phyloP scores from a whole-genome alignment of 257 asterid species.

The Solanum sejunctum region DNA sequence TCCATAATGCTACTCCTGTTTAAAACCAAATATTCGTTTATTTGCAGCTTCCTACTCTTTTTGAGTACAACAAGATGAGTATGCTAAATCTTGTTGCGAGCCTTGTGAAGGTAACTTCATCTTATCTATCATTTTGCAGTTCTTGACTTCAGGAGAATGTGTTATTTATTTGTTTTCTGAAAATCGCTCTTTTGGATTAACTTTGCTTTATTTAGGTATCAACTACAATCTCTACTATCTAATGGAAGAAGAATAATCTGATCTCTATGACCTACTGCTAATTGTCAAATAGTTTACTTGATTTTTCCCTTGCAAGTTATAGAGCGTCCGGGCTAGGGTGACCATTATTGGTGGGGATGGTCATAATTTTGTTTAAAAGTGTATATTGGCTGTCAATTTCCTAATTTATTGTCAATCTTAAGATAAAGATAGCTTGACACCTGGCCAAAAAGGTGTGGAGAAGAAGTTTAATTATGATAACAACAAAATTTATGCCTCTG shows the following conservation, averaged over 20 bases:
- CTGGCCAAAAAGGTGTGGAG: background rate
- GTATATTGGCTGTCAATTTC: background rate
- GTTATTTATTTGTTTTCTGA: background rate
- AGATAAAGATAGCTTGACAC: background rate
- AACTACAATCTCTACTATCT: background rate
- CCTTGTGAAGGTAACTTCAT: constrained; percentile 47
- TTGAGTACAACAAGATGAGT: constrained; percentile 72
- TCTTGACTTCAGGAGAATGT: background rate
- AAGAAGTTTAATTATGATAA: background rate
- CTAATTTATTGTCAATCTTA: background rate
- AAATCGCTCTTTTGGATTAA: background rate
- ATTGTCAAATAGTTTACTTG: background rate
- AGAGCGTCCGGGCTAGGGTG: background rate
- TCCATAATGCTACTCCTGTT: background rate
- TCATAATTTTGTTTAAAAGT: background rate
- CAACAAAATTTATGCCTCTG: no score
- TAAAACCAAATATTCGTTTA: background rate
- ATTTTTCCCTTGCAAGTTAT: background rate
- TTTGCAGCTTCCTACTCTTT: constrained; percentile 66
- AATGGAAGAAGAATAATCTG: background rate
- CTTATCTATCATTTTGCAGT: background rate
- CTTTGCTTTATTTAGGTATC: background rate
- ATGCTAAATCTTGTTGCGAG: constrained; percentile 81
- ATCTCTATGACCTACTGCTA: background rate
- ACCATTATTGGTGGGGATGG: background rate